Evolutionary conservation across 805 yeast species (phyloP).

Genomic region (Zygotorulaspora florentina): DNA sequence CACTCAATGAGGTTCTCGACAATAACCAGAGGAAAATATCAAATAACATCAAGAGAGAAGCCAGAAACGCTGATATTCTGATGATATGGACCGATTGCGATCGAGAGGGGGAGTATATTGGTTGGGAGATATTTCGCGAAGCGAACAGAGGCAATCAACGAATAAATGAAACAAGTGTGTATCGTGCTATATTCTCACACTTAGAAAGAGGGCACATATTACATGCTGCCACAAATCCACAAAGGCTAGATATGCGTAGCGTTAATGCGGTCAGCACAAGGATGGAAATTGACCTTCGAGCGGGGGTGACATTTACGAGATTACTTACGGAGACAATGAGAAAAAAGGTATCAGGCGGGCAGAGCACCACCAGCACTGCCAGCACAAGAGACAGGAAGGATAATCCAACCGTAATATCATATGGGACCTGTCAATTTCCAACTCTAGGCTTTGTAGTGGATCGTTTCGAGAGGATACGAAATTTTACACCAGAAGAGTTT

Average conservation of each 20-base stretch:
- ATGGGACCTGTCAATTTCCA: slow-evolving; percentile 95
- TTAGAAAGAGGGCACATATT: slow-evolving; percentile 70
- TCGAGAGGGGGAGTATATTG: slow-evolving; percentile 92
- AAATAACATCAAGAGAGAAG: slow-evolving; percentile 63
- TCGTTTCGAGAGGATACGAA: slow-evolving; percentile 68
- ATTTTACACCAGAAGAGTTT: slow-evolving; percentile 71
- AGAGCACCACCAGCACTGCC: background rate
- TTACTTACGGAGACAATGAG: slow-evolving; percentile 52
- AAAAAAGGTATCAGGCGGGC: slow-evolving; percentile 21
- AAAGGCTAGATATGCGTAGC: slow-evolving; percentile 55
- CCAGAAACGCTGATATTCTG: slow-evolving; percentile 52
- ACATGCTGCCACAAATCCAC: slow-evolving; percentile 69
- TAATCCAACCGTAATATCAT: slow-evolving; percentile 45
- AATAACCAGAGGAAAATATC: slow-evolving; percentile 48
- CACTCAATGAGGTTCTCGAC: slow-evolving; percentile 44
- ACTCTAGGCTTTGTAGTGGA: slow-evolving; percentile 96
- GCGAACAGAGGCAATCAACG: slow-evolving; percentile 46
- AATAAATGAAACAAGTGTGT: slow-evolving; percentile 46
- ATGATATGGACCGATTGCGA: slow-evolving; percentile 99
- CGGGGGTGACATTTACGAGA: slow-evolving; percentile 87
- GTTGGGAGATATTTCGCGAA: slow-evolving; percentile 72
- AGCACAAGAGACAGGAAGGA: slow-evolving; percentile 16
- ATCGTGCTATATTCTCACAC: slow-evolving; percentile 85
- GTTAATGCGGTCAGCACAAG: slow-evolving; percentile 85
- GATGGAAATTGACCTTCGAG: slow-evolving; percentile 79